A percentile compares a stretch with the other conserved stretches of the same genome.
These are phyloP conservation scores for Dictyostelium firmibasis DNA, from an alignment of 78 protist species.

Conservation along the genomic window DNA sequence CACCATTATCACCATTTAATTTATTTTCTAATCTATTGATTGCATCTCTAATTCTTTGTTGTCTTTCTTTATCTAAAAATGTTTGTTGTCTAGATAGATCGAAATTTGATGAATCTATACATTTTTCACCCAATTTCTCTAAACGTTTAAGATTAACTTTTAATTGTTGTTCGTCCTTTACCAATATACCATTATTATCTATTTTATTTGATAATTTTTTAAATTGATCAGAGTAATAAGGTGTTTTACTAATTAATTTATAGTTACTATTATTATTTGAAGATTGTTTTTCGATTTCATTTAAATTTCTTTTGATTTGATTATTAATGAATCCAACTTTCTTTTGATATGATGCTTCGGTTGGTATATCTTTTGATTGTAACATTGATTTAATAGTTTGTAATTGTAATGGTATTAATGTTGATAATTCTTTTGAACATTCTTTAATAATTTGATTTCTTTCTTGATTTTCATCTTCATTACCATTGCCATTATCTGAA, in stretches of 20 bases:
- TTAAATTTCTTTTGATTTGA: conserved; percentile 34
- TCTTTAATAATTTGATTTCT: conserved; percentile 6
- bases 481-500: background rate
- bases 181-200: background rate
- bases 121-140: background rate
- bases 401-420: conserved; percentile 34
- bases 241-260: background rate
- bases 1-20: background rate
- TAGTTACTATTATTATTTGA: background rate
- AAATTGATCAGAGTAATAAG: background rate
- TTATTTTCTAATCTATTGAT: conserved; percentile 17
- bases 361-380: conserved; percentile 6
- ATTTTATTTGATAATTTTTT: background rate
- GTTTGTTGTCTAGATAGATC: background rate
- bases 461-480: background rate
- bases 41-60: conserved; percentile 36
- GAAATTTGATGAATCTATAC: background rate
- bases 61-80: conserved; percentile 1
- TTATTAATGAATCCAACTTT: background rate
- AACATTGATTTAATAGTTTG: conserved; percentile 40
- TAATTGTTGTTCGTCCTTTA: background rate
- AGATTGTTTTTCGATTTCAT: conserved; percentile 4
- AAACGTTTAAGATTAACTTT: background rate
- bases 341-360: background rate
- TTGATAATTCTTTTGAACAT: conserved; percentile 18